These are phyloP conservation scores for Cyathus striatus DNA, from an alignment of 768 basidiomycete species.

Conservation along the genomic window DNA sequence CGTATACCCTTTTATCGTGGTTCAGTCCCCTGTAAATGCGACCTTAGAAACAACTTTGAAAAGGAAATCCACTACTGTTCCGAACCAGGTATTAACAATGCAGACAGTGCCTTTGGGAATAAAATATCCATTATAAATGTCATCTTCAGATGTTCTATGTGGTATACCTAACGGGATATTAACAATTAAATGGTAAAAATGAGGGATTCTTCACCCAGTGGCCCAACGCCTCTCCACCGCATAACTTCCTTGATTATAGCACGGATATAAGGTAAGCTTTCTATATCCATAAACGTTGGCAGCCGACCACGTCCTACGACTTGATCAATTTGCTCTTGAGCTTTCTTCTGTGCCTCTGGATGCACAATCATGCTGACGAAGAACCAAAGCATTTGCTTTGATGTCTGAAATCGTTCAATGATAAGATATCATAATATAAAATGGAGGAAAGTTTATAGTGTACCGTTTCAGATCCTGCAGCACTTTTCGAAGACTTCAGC, in stretches of 20 bases:
- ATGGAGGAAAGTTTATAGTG: not conserved
- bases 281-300: not conserved
- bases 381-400: no score
- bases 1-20: no score
- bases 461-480: not conserved
- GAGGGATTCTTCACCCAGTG: no score
- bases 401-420: not conserved
- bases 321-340: not conserved
- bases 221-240: constrained; percentile 1
- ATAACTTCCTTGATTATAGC: not conserved
- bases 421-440: not conserved
- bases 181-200: no score
- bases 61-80: no score
- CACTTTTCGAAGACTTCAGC: not conserved
- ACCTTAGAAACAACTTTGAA: no score
- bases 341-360: not conserved
- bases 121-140: constrained; percentile 23
- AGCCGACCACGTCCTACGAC: not conserved
- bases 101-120: constrained; percentile 29
- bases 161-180: no score
- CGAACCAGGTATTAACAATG: no score
- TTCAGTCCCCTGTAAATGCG: no score
- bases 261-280: not conserved
- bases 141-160: constrained; percentile 17
- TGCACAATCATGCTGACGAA: not conserved